These are phyloP conservation scores for Aureobasidium sp. DNA, from an alignment of 2,329 filamentous ascomycete species.

Conservation along the genomic window DNA sequence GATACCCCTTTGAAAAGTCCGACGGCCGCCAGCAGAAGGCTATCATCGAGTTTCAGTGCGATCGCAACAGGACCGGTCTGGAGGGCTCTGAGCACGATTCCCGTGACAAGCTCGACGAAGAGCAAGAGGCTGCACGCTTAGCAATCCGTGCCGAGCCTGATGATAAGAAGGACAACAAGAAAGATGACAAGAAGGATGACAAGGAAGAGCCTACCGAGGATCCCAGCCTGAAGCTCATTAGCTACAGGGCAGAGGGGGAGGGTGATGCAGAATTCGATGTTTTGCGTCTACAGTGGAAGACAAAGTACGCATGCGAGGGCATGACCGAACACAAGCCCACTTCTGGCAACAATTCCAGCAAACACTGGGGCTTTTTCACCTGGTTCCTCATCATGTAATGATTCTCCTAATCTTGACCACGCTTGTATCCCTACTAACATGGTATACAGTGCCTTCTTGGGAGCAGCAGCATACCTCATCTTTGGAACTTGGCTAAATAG, in stretches of 20 bases:
- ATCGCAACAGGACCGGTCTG: conserved; percentile 61
- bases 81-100: conserved; percentile 59
- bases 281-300: conserved; percentile 74
- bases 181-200: conserved; percentile 31
- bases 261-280: conserved; percentile 50
- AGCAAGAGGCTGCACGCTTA: conserved; percentile 47
- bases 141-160: conserved; percentile 28
- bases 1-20: conserved; percentile 43
- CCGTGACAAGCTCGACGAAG: conserved; percentile 48
- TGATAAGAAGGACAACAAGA: conserved; percentile 25
- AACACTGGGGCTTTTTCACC: conserved; percentile 85
- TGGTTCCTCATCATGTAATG: conserved; percentile 91
- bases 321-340: conserved; percentile 29
- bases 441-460: conserved; percentile 65
- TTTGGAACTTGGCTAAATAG: conserved; percentile 99
- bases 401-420: neutral
- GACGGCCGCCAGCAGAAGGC: conserved; percentile 58
- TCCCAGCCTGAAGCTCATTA: conserved; percentile 66
- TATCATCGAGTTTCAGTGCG: conserved; percentile 80
- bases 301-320: conserved; percentile 75
- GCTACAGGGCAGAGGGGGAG: conserved; percentile 57
- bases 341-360: conserved; percentile 14
- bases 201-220: conserved; percentile 37
- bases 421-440: neutral
- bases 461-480: conserved; percentile 82